Evolutionary conservation across 1,139 yeast species (phyloP), one percentile per base, ranked within the genome.

Genomic region (Sugiyamaella japonica): DNA sequence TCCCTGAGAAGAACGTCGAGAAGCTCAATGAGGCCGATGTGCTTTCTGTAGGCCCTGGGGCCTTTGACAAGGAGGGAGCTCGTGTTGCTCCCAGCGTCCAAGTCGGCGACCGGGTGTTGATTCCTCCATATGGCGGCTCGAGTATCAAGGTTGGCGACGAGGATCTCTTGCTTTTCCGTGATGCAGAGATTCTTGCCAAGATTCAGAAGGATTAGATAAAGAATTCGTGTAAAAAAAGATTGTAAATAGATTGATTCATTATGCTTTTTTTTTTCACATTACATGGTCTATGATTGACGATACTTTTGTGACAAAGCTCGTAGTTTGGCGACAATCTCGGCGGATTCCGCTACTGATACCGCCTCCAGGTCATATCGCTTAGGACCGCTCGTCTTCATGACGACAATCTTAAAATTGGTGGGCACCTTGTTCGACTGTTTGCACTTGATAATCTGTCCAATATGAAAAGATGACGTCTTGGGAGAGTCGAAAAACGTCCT

Each of bases 1-100:
- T 93, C 63, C 99, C 99, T 61, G 99, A 93, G 77, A 89, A 89
- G 79, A 90, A 91, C 79, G 95, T 86, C 67, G 95, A 89, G 74
- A 93, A 93, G 77, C 82, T 89, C 71, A 88, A 88, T 79, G 77
- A 73, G 64, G 78, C 77, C 51, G 67, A 69, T 42, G 78, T 74
- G 37, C 66, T 74, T 44, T 74, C 77, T 13, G 75, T 73, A 20
- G 78, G 77, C 42, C 75, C 73, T 8, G 97, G 97, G 65, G 75
- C 78, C 68, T 76, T 82, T 57, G 83, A 69, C 67, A 62, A 62
- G 58, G 67, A 68, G 15, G 97, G 97, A 59, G 77, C 83, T 67
- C 73, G 83, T 58, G 80, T 89, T 57, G 80, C 85, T 55, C 84
- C 90, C 59, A 77, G 85, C 61, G 96, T 93, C 56, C 76, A 82